These are phyloP conservation scores for Pseudocercospora macadamiae DNA, from an alignment of 2,329 filamentous ascomycete species.

Conservation along the genomic window DNA sequence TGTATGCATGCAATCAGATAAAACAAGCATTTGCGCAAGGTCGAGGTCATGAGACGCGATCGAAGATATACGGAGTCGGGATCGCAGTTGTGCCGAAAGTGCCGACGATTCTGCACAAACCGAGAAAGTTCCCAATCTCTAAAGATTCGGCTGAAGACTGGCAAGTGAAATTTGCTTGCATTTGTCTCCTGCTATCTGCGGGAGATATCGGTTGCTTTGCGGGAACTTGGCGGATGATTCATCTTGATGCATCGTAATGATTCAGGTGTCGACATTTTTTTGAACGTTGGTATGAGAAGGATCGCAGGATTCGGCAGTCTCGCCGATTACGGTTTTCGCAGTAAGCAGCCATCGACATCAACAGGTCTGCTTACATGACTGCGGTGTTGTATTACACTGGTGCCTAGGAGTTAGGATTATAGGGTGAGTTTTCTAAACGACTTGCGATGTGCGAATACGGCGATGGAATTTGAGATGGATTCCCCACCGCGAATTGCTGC, in stretches of 20 bases:
- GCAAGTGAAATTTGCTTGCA: too few relatives aligned
- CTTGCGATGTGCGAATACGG: neutral
- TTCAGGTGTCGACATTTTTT: neutral
- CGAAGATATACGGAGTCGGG: neutral
- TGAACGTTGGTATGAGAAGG: neutral
- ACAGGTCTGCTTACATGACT: conserved; percentile 4
- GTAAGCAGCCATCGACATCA: conserved; percentile 6
- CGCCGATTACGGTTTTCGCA: conserved; percentile 1
- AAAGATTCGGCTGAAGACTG: too few relatives aligned
- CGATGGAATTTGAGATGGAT: too few relatives aligned
- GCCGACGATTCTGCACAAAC: neutral
- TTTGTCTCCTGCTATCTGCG: too few relatives aligned
- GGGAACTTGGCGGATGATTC: too few relatives aligned
- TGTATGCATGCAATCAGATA: neutral
- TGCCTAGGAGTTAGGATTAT: neutral
- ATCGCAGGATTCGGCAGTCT: conserved; percentile 1
- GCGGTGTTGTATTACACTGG: neutral
- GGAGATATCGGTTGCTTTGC: too few relatives aligned
- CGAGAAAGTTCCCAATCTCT: neutral
- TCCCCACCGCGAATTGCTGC: neutral
- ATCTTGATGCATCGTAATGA: neutral
- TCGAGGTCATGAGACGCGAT: conserved; percentile 1
- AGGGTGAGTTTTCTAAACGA: too few relatives aligned
- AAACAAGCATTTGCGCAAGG: neutral
- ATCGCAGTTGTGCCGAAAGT: neutral